Conservation (phyloP, 2,329 filamentous ascomycete genomes). For the Endocalyx cinctus region DNA sequence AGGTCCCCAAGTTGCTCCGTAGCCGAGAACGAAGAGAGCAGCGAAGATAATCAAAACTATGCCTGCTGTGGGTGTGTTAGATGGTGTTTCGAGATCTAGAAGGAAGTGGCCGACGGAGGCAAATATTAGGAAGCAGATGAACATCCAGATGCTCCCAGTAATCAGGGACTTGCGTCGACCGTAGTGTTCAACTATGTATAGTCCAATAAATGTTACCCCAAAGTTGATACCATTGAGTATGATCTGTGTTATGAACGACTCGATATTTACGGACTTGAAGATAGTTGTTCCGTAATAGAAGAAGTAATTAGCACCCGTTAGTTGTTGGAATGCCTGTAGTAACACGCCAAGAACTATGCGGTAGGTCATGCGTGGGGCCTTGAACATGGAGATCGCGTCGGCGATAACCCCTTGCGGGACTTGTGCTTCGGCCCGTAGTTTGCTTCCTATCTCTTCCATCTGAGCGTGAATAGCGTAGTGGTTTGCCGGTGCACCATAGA, state of each 20-base stretch:
- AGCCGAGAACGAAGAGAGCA: slow-evolving; percentile 59
- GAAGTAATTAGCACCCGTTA: slow-evolving; percentile 65
- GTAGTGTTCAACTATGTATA: slow-evolving; percentile 66
- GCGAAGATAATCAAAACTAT: slow-evolving; percentile 61
- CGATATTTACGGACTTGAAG: slow-evolving; percentile 41
- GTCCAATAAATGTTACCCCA: slow-evolving; percentile 59
- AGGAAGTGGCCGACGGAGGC: slow-evolving; percentile 48
- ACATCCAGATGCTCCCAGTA: slow-evolving; percentile 57
- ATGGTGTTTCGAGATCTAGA: slow-evolving; percentile 32
- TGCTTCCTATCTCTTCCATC: slow-evolving; percentile 44
- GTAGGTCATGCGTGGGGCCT: slow-evolving; percentile 59
- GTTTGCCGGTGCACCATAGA: slow-evolving; percentile 35
- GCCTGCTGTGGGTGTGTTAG: slow-evolving; percentile 39
- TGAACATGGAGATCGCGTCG: slow-evolving; percentile 53
- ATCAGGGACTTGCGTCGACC: slow-evolving; percentile 62
- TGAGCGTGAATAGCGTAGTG: slow-evolving; percentile 16
- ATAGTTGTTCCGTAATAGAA: slow-evolving; percentile 60
- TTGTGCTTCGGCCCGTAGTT: slow-evolving; percentile 43
- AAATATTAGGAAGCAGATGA: slow-evolving; percentile 55
- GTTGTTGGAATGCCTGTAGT: slow-evolving; percentile 63
- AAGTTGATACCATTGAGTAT: slow-evolving; percentile 66
- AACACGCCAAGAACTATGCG: slow-evolving; percentile 55
- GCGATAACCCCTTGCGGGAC: slow-evolving; percentile 6
- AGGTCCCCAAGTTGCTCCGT: slow-evolving; percentile 63
- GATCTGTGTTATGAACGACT: slow-evolving; percentile 63